Percentiles rank a stretch among this genome's conserved stretches.
These are phyloP conservation scores for Alternaria metachromatica DNA, from an alignment of 2,329 filamentous ascomycete species.

Conservation along the genomic window DNA sequence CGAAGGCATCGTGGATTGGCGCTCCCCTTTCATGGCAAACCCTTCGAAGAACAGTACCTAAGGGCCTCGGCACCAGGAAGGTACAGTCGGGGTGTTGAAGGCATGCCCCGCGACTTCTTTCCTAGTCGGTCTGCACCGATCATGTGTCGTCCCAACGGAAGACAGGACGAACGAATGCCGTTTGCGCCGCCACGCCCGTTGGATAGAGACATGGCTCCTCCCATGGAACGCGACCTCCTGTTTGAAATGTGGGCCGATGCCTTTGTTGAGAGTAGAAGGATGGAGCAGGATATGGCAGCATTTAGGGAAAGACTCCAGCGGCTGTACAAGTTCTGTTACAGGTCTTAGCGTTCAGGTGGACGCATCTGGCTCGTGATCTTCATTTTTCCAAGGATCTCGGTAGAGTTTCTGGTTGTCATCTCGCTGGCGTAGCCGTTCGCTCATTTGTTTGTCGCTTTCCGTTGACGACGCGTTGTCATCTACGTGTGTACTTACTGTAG, in stretches of 20 bases:
- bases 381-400: neutral
- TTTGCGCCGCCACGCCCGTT: neutral
- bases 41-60: neutral
- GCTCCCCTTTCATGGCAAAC: too few relatives aligned
- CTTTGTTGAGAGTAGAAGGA: neutral
- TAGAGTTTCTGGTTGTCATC: neutral
- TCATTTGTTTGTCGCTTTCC: neutral
- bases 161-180: neutral
- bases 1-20: too few relatives aligned
- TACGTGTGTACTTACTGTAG: neutral
- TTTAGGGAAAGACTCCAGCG: neutral
- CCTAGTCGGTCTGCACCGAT: neutral
- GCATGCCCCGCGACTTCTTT: neutral
- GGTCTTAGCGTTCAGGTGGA: neutral
- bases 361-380: neutral
- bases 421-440: neutral
- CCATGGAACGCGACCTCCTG: neutral
- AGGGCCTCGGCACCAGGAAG: neutral
- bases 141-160: neutral
- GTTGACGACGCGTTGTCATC: neutral
- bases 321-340: neutral
- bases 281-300: neutral
- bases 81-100: neutral
- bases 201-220: neutral
- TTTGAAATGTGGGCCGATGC: neutral